Base-by-base conservation (phyloP, 768 basidiomycete species). In the Kwoniella bestiolae region DNA sequence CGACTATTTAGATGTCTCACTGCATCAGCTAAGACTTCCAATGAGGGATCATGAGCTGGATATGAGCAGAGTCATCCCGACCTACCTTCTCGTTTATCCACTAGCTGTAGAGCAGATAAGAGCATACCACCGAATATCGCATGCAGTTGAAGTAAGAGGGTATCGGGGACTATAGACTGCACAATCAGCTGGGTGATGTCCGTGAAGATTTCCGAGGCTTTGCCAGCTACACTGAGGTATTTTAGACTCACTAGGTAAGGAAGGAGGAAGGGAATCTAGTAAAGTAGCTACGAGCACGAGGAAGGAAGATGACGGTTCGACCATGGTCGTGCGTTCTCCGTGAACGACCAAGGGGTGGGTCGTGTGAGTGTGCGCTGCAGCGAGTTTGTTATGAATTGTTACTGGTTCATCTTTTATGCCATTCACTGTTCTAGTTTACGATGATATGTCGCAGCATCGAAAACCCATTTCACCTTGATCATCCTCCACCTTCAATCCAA, bases 11-110 rank as follows among this genome's bases (percentile, higher is more conserved):
- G 50, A 35, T 45, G 28, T 25, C 18, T 11, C 9, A 25, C 18
- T 6, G 21, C 25, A 45, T 26, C 12, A 41, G 31, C 11, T 38
- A 53, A 14, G 12, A 32, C 3, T 34, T 41, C 44, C 29, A 25
- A 11, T 7, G 21, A 50, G 7, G 18, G 25, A 11, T n/a, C 3
- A 34, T 11, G 28, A 26, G 14, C 28, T 53, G 11, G 23, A 23
- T 21, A 26, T 14, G 5, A 4, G 56, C 14, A 57, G 25, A 44
- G 1, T 21, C 25, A 14, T 3, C 38, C 28, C 8, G 16, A 51
- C 74, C 63, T 32, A 75, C 76, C 76, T 66, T 75, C 76, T 50
- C 69, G 52, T n/a, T 70, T 35, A 32, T 77, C 76, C 11, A 77
- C 62, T 16, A 77, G 65, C 53, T 77, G 74, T 16, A 77, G 56